Conservation (phyloP, 1,284 basidiomycete genomes). For the Moesziomyces parantarcticus region DNA sequence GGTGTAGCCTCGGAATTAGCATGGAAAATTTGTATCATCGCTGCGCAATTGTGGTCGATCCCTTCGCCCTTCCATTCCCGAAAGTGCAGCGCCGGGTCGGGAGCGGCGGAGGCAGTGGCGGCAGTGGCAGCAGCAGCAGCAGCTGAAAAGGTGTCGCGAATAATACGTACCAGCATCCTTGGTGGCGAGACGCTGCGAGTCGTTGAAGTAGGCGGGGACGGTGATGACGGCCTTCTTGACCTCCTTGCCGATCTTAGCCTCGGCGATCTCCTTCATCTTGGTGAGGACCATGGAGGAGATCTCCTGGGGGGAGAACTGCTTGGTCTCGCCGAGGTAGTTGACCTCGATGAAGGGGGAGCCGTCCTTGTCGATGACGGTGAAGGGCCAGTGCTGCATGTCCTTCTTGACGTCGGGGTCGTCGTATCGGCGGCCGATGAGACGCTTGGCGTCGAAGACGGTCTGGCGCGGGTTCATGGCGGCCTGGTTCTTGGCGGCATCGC, state of each 20-base stretch:
- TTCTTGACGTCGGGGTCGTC: conserved; percentile 77
- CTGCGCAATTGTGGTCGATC: conserved; percentile 38
- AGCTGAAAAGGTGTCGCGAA: no score
- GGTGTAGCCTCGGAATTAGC: conserved; percentile 64
- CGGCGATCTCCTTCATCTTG: conserved; percentile 92
- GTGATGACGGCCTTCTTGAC: conserved; percentile 77
- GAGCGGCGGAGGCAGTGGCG: background rate
- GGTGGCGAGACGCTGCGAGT: conserved; percentile 76
- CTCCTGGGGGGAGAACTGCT: conserved; percentile 75
- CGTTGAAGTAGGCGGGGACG: conserved; percentile 79
- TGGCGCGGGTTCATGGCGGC: conserved; percentile 94
- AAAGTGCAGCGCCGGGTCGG: background rate
- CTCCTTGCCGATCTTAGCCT: conserved; percentile 75
- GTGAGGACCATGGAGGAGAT: conserved; percentile 98
- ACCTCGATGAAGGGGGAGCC: conserved; percentile 73
- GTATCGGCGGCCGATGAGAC: conserved; percentile 94
- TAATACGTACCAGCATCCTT: conserved; percentile 69
- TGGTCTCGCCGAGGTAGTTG: conserved; percentile 74
- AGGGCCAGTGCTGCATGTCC: conserved; percentile 80
- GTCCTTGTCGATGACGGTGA: conserved; percentile 74
- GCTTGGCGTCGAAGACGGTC: conserved; percentile 73
- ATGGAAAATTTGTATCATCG: conserved; percentile 66
- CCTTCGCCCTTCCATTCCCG: background rate
- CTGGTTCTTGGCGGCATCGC: conserved; percentile 76
- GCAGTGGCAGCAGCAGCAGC: background rate